Conservation (phyloP, 2,329 filamentous ascomycete genomes). For the Ophiostoma quercus region DNA sequence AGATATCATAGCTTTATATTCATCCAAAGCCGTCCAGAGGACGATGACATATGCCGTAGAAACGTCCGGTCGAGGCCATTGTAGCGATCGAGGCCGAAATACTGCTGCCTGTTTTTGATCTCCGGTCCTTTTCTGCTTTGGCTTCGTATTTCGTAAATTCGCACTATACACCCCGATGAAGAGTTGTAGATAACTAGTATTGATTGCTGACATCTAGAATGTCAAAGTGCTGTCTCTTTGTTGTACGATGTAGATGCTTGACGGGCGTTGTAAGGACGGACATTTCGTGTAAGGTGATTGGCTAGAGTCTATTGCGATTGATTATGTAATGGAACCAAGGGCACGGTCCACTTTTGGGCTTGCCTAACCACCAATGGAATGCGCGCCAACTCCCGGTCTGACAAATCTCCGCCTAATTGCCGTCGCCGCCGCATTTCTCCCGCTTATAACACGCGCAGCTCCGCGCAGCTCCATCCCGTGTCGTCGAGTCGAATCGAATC, state of each 20-base stretch:
- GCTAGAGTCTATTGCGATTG: background rate
- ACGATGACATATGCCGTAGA: background rate
- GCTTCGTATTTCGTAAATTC: background rate
- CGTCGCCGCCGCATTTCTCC: constrained; percentile 26
- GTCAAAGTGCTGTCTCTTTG: background rate
- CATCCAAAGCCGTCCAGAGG: background rate
- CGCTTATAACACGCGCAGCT: constrained; percentile 21
- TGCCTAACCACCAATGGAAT: background rate
- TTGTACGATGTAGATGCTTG: background rate
- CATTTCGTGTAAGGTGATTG: constrained; percentile 7
- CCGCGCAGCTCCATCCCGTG: constrained; percentile 10
- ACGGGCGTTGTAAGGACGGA: background rate
- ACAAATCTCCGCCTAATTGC: constrained; percentile 6
- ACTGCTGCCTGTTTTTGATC: background rate
- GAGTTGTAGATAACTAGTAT: background rate
- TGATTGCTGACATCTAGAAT: background rate
- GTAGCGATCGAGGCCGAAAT: background rate
- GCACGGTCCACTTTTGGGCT: background rate
- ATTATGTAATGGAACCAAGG: background rate
- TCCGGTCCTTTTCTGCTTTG: background rate
- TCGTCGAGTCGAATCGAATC: constrained; percentile 2
- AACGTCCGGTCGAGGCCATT: too few relatives aligned
- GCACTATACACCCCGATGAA: background rate
- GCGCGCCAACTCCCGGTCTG: background rate
- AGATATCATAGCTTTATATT: too few relatives aligned